A percentile compares a stretch with the other conserved stretches of the same genome.
phyloP scores from a whole-genome alignment of 768 basidiomycete genomes.

The Pholiota conissans region DNA sequence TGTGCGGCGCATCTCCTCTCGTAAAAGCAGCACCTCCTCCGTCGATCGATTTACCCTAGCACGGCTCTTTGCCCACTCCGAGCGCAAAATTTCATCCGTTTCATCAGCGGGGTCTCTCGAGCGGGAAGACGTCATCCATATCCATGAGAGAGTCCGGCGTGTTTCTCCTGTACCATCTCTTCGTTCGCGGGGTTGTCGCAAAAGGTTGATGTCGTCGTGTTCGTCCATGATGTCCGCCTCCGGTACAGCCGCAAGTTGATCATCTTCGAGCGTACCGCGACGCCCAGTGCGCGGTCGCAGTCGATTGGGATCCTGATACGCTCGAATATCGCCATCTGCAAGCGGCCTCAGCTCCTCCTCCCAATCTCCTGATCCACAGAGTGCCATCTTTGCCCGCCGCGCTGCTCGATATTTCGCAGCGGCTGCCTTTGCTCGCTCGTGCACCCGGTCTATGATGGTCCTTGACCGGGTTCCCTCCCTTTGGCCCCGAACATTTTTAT shows the following conservation, averaged over 20 bases:
- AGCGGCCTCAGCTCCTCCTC: slow-evolving; percentile 8
- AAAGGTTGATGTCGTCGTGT: background rate
- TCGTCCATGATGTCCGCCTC: background rate
- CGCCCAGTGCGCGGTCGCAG: background rate
- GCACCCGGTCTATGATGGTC: slow-evolving; percentile 19
- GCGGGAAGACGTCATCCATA: slow-evolving; percentile 10
- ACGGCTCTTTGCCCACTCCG: slow-evolving; percentile 12
- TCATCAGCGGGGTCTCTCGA: background rate
- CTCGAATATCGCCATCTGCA: slow-evolving; percentile 11
- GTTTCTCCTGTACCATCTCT: slow-evolving; percentile 19
- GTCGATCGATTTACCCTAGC: slow-evolving; percentile 15
- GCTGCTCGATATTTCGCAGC: slow-evolving; percentile 17
- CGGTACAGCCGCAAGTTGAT: background rate
- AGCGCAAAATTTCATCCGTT: slow-evolving; percentile 1
- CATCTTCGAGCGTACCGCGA: slow-evolving; percentile 22
- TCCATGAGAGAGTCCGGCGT: slow-evolving; percentile 17
- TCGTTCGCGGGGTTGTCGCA: background rate
- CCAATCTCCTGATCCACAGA: slow-evolving; percentile 12
- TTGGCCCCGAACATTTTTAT: slow-evolving; percentile 23
- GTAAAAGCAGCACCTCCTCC: slow-evolving; percentile 14
- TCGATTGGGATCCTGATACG: slow-evolving; percentile 13
- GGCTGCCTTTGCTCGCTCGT: slow-evolving; percentile 5
- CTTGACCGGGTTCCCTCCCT: slow-evolving; percentile 19
- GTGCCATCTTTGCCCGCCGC: slow-evolving; percentile 8
- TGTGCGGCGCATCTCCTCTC: slow-evolving; percentile 17